These are phyloP conservation scores for Rubia peregrina DNA, from an alignment of 305 asterid genomes.

Conservation along the genomic window DNA sequence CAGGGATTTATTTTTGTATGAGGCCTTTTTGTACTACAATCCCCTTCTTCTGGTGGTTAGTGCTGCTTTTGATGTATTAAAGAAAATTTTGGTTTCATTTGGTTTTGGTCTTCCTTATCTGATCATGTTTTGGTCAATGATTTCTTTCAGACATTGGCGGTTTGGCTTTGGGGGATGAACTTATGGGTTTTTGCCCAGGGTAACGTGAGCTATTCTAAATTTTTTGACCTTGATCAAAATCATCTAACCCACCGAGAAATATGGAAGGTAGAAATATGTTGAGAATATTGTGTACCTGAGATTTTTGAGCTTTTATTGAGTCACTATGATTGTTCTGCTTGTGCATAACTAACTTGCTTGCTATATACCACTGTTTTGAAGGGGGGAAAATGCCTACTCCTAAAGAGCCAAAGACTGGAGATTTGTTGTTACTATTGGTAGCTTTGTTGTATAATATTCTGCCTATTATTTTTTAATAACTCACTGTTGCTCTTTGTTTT, in stretches of 20 bases:
- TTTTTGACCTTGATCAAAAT: conserved; percentile 89
- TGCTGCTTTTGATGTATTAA: conserved; percentile 21
- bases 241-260: conserved; percentile 86
- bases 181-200: conserved; percentile 83
- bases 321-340: not conserved
- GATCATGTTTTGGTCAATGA: conserved; percentile 17
- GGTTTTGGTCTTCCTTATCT: conserved; percentile 15
- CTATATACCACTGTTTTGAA: not conserved
- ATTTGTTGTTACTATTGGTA: not conserved
- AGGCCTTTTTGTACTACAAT: conserved; percentile 96
- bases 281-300: not conserved
- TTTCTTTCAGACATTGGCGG: conserved; percentile 73
- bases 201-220: conserved; percentile 64
- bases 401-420: not conserved
- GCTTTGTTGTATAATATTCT: not conserved
- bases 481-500: not conserved
- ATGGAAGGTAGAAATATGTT: conserved; percentile 64
- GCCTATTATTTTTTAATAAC: not conserved
- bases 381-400: not conserved
- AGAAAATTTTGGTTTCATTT: conserved; percentile 8
- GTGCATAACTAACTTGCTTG: not conserved
- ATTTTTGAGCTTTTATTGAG: not conserved
- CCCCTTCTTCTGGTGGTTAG: conserved; percentile 98
- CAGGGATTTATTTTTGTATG: conserved; percentile 83
- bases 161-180: conserved; percentile 98